Percentiles rank a stretch among this genome's conserved stretches.
These are phyloP conservation scores for Apophysomyces sp. DNA, from an alignment of 371 early-diverging fungal species.

Conservation along the genomic window DNA sequence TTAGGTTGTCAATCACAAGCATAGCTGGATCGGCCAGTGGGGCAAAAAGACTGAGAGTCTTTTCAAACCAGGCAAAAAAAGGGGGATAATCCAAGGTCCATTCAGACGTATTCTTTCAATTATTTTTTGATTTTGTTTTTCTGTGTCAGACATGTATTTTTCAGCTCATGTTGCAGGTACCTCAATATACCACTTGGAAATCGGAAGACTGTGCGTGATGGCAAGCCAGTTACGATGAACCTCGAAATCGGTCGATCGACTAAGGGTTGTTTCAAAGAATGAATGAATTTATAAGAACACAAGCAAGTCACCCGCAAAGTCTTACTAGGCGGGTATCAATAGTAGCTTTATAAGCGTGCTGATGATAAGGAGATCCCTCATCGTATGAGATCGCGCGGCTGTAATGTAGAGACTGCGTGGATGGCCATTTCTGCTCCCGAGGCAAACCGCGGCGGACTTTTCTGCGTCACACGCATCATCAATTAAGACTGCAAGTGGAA, in stretches of 20 bases:
- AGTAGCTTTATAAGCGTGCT: slow-evolving; percentile 68
- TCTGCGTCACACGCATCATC: no score
- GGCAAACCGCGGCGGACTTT: not conserved
- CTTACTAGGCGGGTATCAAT: slow-evolving; percentile 76
- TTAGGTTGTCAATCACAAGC: slow-evolving; percentile 67
- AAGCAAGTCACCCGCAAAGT: slow-evolving; percentile 3
- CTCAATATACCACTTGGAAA: slow-evolving; percentile 89
- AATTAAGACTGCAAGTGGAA: no score
- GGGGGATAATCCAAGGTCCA: slow-evolving; percentile 99
- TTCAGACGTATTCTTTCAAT: slow-evolving; percentile 73
- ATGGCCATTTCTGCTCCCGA: not conserved
- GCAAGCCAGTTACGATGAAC: slow-evolving; percentile 99
- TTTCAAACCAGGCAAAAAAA: slow-evolving; percentile 97
- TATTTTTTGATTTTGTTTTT: no score
- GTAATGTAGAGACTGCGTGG: not conserved
- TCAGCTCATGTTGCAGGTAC: no score
- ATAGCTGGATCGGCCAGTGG: slow-evolving; percentile 71
- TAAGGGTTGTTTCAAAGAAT: slow-evolving; percentile 29
- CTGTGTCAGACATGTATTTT: no score
- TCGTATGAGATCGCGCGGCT: not conserved
- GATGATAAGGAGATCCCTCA: slow-evolving; percentile 42
- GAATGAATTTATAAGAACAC: not conserved
- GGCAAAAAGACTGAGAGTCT: slow-evolving; percentile 67
- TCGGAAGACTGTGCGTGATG: slow-evolving; percentile 83
- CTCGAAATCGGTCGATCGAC: slow-evolving; percentile 97